Base-by-base conservation (phyloP, 805 yeast genomes). In the Priceomyces castillae region DNA sequence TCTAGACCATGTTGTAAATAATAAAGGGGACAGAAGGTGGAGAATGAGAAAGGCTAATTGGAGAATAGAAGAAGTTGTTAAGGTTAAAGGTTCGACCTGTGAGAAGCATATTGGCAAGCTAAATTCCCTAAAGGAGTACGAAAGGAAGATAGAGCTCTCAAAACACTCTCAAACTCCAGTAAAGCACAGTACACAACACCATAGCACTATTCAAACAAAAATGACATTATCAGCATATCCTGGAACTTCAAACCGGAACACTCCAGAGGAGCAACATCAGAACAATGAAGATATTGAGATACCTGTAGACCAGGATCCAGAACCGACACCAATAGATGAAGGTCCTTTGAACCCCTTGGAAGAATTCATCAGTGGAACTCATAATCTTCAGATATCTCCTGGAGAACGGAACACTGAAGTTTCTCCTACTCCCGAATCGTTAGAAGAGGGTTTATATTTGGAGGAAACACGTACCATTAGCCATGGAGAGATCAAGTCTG, bases 11-110 rank as follows among this genome's bases (percentile, higher is more conserved):
- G 78, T 86, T 6, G 74, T 69, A 7, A 62, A 57, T 43, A 62
- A 77, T 3, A 69, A 77, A 4, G 69, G 71, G 10, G 82, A 77
- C 44, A 62, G 78, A 44, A 73, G 97, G 49, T 94, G 99, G 99
- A 77, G 95, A 64, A 84, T 94, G 90, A 74, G 97, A 39, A 87
- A 89, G 58, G 65, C 94, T 34, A 76, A 76, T 44, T 94, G 98
- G 98, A 76, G 88, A 56, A 77, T 94, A 12, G 96, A 92, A 57
- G 98, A 94, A 59, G 76, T 74, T 39, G 76, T 83, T n/a, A 79
- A 82, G 54, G 72, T 88, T 14, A 73, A 76, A 48, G 76, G 80
- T 2, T 59, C 67, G 51, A 66, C 82, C 23, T 90, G 96, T 64
- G 60, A 64, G 7, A 58, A 65, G 28, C 96, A 88, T 59, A 61